Base-by-base conservation (phyloP, 495 filamentous ascomycete genomes). In the Hyaloscypha bicolor region DNA sequence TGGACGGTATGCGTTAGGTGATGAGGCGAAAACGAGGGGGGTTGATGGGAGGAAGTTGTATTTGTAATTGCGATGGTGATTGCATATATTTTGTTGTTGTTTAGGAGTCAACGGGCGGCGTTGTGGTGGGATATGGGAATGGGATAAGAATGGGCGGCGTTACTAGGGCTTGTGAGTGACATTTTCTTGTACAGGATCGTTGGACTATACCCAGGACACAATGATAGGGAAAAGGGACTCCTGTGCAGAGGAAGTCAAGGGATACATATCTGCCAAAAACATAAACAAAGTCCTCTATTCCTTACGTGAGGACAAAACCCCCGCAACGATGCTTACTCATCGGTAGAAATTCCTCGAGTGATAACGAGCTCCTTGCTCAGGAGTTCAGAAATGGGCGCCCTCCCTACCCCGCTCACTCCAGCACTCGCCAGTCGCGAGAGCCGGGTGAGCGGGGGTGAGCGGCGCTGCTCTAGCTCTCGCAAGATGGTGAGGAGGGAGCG, bases 41-140 rank as follows among this genome's bases (percentile, higher is more conserved):
- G 22, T 70, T 29, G 60, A 57, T 22, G 63, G 60, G 39, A 53
- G 68, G 63, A 70, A 63, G 42, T 67, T 70, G 56, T 70, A 70
- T 64, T n/a, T 70, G 8, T 56, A 9, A n/a, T 48, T 48, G 4
- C 11, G 16, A 48, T 14, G 3, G 2, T 48, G 16, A 19, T 48
- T 19, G 42, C 11, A 48, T 48, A 48, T 48, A 48, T 6, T 16
- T 48, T 11, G 9, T 14, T 48, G 0, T 14, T 16, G 9, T 48
- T 48, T 14, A 12, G 9, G 1, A 11, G 9, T 4, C 11, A 48
- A 11, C 4, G 11, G 9, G 16, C 11, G 42, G 42, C 42, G 42
- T 48, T 48, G 3, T 0, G 42, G 16, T 19, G 42, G 42, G 4
- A 48, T 19, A 12, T 6, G 35, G 35, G 35, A 37, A 37, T 37